Evolutionary conservation across 2,329 filamentous ascomycete species (phyloP).

Genomic region (Daldinia sp.): DNA sequence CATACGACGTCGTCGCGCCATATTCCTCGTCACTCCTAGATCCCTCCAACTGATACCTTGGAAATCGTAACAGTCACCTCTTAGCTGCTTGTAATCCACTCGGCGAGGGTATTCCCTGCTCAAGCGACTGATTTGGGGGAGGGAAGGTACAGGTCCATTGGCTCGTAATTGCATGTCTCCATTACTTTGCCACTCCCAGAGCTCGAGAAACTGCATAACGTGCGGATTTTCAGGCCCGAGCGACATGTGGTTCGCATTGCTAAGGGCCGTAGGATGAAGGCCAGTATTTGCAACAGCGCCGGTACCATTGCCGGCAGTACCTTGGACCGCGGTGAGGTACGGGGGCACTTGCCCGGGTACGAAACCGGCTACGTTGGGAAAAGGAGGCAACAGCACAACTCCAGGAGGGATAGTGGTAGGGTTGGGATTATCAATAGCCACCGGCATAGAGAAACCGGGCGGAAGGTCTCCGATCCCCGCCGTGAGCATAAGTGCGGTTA

Average conservation of each 20-base stretch:
- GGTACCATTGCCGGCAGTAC: constrained; percentile 28
- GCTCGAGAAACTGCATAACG: constrained; percentile 58
- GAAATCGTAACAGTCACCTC: constrained; percentile 64
- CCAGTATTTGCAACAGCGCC: constrained; percentile 28
- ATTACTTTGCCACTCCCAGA: constrained; percentile 53
- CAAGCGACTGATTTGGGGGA: constrained; percentile 29
- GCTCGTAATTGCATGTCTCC: constrained; percentile 42
- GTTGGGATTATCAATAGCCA: too few relatives aligned
- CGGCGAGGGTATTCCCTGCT: constrained; percentile 34
- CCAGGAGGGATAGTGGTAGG: too few relatives aligned
- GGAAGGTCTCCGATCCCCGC: too few relatives aligned
- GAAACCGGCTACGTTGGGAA: constrained; percentile 7
- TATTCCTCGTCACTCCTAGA: constrained; percentile 59
- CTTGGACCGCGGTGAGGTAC: constrained; percentile 13
- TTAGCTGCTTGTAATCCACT: constrained; percentile 56
- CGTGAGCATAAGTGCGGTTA: constrained; percentile 34
- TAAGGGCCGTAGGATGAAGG: constrained; percentile 45
- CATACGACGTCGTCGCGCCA: constrained; percentile 58
- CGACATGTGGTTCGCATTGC: constrained; percentile 46
- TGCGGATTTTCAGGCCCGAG: constrained; percentile 60
- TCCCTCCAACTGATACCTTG: constrained; percentile 67
- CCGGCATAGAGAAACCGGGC: too few relatives aligned
- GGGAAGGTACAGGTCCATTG: constrained; percentile 37
- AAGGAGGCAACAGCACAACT: too few relatives aligned
- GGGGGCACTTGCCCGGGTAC: neutral